Evolutionary conservation across 2,329 filamentous ascomycete species (phyloP), one percentile per base, ranked within the genome.

Genomic region (Teratosphaeria epicoccoides): DNA sequence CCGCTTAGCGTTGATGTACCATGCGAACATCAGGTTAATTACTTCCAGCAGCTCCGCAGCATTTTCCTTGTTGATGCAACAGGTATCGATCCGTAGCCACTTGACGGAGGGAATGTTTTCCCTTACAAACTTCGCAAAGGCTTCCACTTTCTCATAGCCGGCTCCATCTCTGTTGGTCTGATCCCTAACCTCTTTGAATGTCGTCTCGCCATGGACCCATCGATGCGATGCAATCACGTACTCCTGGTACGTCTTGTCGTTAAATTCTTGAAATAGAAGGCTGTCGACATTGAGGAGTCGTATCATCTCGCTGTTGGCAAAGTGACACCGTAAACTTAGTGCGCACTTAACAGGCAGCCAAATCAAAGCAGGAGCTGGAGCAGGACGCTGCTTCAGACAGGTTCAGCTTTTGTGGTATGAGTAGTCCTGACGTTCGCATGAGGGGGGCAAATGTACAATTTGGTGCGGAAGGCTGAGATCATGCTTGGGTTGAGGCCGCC

Each of bases 21-120:
- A 49, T 9, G 7, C 11, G 33, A 44, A 59, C n/a, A 61, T 62
- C 24, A 50, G 57, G 47, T 62, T 61, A n/a, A 61, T 49, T 10
- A 55, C 48, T 46, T 57, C 46, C 6, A 52, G 54, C 9, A 62
- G 48, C 46, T 63, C 59, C 45, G 50, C 53, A 24, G 33, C 53
- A 49, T 49, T 55, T 20, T 50, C 46, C 28, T 57, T 55, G 44
- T 61, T 51, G n/a, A 63, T 63, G 49, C 57, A 61, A 48, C 55
- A 59, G 6, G 57, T 62, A 37, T 62, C 60, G 20, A 62, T 48
- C 59, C 56, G 60, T 12, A 59, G 48, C 57, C 52, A 59, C 10
- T 57, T 43, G 2, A 61, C 51, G 3, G 26, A 47, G 1, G 43
- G 43, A n/a, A 61, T 46, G 17, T 54, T 11, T n/a, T 52, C 29